These are phyloP conservation scores for Penicillium verrucosum DNA, from an alignment of 2,329 filamentous ascomycete genomes.

Conservation along the genomic window DNA sequence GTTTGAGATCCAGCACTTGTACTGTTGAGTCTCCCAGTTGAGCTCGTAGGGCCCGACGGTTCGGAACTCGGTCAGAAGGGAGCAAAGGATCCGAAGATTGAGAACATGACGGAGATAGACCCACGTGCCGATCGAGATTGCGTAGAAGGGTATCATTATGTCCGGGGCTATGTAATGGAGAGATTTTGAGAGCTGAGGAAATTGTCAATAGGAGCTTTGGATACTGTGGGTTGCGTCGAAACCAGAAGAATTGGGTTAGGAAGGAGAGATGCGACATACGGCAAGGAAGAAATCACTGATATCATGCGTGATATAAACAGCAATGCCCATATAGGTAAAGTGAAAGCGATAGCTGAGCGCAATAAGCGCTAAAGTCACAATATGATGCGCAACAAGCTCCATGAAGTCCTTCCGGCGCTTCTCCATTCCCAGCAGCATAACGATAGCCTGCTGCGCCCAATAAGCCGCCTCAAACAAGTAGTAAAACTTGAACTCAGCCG, in stretches of 20 bases:
- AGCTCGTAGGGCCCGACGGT: constrained; percentile 42
- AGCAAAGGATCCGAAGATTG: constrained; percentile 42
- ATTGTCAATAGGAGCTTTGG: neutral
- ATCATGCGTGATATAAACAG: constrained; percentile 88
- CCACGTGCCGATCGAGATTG: constrained; percentile 74
- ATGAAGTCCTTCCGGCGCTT: constrained; percentile 90
- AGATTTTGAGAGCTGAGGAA: constrained; percentile 70
- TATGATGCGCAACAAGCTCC: constrained; percentile 83
- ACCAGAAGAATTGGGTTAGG: neutral
- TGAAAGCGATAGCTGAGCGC: constrained; percentile 85
- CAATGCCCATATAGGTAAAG: constrained; percentile 87
- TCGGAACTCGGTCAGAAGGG: constrained; percentile 40
- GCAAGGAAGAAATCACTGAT: constrained; percentile 92
- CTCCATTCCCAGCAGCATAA: constrained; percentile 78
- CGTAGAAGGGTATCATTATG: constrained; percentile 75
- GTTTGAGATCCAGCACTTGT: constrained; percentile 44
- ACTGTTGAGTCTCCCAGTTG: constrained; percentile 45
- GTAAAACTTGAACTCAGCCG: constrained; percentile 81
- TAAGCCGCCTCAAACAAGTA: constrained; percentile 89
- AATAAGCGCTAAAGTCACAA: constrained; percentile 79
- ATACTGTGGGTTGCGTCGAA: neutral
- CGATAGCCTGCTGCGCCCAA: constrained; percentile 89
- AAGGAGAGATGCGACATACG: constrained; percentile 44
- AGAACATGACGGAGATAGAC: constrained; percentile 78
- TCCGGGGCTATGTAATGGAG: constrained; percentile 81